Conservation (phyloP, 176 grass and related monocot species). For the Eleusine indica region DNA sequence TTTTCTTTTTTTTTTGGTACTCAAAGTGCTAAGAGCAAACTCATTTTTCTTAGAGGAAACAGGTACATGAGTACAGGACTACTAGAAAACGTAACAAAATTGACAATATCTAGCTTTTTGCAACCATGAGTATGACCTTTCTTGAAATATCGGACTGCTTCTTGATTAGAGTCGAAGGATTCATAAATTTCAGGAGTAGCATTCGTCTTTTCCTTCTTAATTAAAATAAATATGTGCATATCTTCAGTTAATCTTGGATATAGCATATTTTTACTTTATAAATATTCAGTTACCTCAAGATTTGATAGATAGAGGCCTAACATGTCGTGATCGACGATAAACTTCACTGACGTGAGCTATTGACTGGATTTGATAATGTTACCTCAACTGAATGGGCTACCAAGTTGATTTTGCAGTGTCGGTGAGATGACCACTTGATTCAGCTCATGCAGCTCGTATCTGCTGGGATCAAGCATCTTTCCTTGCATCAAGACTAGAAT, state of each 20-base stretch:
- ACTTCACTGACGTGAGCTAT: background rate
- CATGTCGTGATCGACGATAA: conserved; percentile 7
- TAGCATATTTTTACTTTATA: background rate
- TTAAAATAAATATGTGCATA: background rate
- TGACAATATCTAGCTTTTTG: conserved; percentile 12
- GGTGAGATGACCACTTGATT: conserved; percentile 48
- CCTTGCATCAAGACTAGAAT: conserved; percentile 29
- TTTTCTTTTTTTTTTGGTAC: too few relatives aligned
- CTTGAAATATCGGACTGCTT: background rate
- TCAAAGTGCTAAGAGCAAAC: conserved; percentile 35
- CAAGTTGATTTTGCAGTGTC: conserved; percentile 52
- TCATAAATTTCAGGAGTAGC: background rate
- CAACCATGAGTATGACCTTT: conserved; percentile 2
- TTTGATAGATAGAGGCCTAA: background rate
- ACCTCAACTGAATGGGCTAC: background rate
- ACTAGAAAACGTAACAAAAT: conserved; percentile 18
- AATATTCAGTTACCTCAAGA: conserved; percentile 6
- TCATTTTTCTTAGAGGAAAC: conserved; percentile 23
- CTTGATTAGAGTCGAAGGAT: conserved; percentile 7
- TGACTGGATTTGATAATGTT: conserved; percentile 28
- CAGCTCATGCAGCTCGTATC: conserved; percentile 40
- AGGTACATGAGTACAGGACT: background rate
- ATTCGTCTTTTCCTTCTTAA: background rate
- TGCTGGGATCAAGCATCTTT: conserved; percentile 53
- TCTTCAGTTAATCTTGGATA: background rate